Percentiles rank a stretch among this genome's conserved stretches.
Evolutionary conservation across 2,329 filamentous ascomycete species (phyloP).

Genomic region (Albifimbria verrucaria): DNA sequence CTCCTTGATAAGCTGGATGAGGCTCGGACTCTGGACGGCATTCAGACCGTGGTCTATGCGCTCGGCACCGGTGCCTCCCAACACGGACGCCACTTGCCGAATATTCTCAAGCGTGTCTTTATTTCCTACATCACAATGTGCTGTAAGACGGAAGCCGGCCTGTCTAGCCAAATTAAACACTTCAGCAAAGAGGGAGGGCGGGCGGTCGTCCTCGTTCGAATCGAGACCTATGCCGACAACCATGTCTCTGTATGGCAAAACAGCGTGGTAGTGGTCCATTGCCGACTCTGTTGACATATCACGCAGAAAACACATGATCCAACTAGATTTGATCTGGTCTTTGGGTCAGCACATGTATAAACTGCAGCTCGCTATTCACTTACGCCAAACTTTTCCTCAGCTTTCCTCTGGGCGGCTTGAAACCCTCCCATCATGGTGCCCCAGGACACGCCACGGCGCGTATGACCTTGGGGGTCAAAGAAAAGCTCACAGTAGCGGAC

Average conservation of each 20-base stretch:
- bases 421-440: slow-evolving; percentile 62
- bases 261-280: slow-evolving; percentile 51
- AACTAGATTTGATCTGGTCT: slow-evolving; percentile 35
- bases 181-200: slow-evolving; percentile 40
- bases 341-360: not conserved
- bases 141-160: slow-evolving; percentile 44
- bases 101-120: slow-evolving; percentile 49
- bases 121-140: slow-evolving; percentile 49
- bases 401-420: slow-evolving; percentile 52
- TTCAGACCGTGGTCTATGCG: slow-evolving; percentile 74
- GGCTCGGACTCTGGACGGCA: slow-evolving; percentile 52
- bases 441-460: slow-evolving; percentile 58
- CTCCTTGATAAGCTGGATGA: slow-evolving; percentile 55
- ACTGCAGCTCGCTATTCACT: not conserved
- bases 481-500: slow-evolving; percentile 73
- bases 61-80: slow-evolving; percentile 56
- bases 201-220: slow-evolving; percentile 41
- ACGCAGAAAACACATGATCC: slow-evolving; percentile 70
- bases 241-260: slow-evolving; percentile 32
- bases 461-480: slow-evolving; percentile 76
- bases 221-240: slow-evolving; percentile 44
- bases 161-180: slow-evolving; percentile 29
- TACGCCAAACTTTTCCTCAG: slow-evolving; percentile 23
- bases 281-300: slow-evolving; percentile 70
- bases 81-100: slow-evolving; percentile 38